Evolutionary conservation across 1,139 yeast genomes (phyloP).

Genomic region (Saccharomycopsis phalli): DNA sequence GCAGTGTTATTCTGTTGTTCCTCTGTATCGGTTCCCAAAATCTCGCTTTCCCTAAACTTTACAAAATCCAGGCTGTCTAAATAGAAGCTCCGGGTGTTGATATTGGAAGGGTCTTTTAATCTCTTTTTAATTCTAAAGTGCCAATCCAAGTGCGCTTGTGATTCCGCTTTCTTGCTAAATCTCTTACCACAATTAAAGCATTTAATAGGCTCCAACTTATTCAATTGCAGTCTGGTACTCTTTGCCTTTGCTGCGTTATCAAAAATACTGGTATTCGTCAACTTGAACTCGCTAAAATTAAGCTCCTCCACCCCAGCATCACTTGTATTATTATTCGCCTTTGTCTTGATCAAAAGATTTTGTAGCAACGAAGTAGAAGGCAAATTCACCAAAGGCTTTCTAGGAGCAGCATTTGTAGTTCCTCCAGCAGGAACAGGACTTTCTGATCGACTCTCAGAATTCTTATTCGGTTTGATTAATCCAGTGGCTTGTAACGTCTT

Average conservation of each 20-base stretch:
- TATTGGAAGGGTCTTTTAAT: constrained; percentile 42
- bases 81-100: constrained; percentile 79
- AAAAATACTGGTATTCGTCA: constrained; percentile 11
- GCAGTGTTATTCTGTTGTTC: neutral
- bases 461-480: constrained; percentile 18
- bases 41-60: constrained; percentile 58
- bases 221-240: constrained; percentile 25
- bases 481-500: constrained; percentile 21
- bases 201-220: constrained; percentile 61
- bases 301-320: neutral
- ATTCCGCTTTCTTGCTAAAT: constrained; percentile 55
- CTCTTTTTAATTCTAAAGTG: constrained; percentile 88
- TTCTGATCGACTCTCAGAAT: constrained; percentile 18
- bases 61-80: constrained; percentile 69
- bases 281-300: constrained; percentile 8
- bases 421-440: neutral
- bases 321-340: neutral
- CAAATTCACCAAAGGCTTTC: constrained; percentile 22
- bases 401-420: neutral
- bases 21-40: constrained; percentile 28
- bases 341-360: constrained; percentile 14
- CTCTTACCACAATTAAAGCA: constrained; percentile 90
- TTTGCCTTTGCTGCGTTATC: constrained; percentile 2
- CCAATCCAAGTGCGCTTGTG: constrained; percentile 81
- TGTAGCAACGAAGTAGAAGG: constrained; percentile 22